These are phyloP conservation scores for Solanum hybrid DNA, from an alignment of 305 asterid genomes.

Conservation along the genomic window DNA sequence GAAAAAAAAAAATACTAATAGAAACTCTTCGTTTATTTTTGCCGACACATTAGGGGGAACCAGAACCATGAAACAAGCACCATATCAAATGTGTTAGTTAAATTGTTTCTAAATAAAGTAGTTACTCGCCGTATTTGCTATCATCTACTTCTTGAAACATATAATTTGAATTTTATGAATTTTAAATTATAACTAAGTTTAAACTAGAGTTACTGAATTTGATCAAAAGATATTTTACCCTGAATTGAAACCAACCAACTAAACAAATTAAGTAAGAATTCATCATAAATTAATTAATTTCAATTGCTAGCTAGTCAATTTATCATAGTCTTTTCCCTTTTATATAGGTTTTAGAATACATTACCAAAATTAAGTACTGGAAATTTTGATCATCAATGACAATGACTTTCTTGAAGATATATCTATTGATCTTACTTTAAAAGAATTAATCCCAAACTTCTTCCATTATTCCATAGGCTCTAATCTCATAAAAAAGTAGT, in stretches of 20 bases:
- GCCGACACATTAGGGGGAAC: slow-evolving; percentile 8
- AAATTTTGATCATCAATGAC: neutral
- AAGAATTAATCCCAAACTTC: neutral
- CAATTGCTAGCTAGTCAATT: neutral
- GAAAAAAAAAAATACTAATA: neutral
- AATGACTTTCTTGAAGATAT: neutral
- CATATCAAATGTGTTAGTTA: neutral
- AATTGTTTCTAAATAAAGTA: neutral
- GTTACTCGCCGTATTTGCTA: neutral
- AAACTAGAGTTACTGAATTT: neutral
- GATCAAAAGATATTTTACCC: neutral
- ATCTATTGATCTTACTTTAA: neutral
- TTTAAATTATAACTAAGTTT: neutral
- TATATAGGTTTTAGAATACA: neutral
- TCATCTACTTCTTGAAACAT: neutral
- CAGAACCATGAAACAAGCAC: neutral
- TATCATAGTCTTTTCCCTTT: neutral
- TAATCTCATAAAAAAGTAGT: neutral
- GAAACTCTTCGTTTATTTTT: neutral
- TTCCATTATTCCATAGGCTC: neutral
- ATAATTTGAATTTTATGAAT: neutral
- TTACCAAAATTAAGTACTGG: neutral
- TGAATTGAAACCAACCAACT: neutral
- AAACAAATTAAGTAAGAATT: neutral
- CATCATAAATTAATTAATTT: neutral